Base-by-base conservation (phyloP, 768 basidiomycete genomes). In the Russula ochroleuca region DNA sequence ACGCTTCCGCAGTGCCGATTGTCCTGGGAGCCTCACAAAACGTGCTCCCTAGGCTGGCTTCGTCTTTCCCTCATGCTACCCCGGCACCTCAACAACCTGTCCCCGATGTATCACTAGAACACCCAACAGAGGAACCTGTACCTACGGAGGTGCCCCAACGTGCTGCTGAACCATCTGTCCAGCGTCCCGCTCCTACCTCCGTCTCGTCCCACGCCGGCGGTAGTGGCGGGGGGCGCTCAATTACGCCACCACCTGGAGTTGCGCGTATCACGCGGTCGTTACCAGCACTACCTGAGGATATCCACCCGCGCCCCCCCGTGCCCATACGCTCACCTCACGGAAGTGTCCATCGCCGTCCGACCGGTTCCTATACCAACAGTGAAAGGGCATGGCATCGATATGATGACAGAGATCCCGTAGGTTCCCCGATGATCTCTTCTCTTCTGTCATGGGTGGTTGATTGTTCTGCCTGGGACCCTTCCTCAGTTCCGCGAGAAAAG, bases 191-290 rank as follows among this genome's bases (percentile, higher is more conserved):
- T 35, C 19, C 52, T 15, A 14, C 40, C 14, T 59, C 53, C 7
- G 1, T 37, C 23, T 49, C 58, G 1, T 55, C 59, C 17, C 51
- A 59, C 17, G 48, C 40, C 31, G 19, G 28, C 5, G 48, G 55
- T 3, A 11, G 17, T 41, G 38, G 28, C 28, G 28, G 21, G 23
- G 51, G 25, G 2, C 53, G 47, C 5, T 15, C 23, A 2, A 0
- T 13, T 17, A 56, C 63, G 17, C 59, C 63, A 9, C 58, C 63
- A 19, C 58, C n/a, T 23, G 53, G 47, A 15, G 8, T 23, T n/a
- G 25, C 52, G 5, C 63, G 48, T 47, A 25, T 31, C 19, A 47
- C 45, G n/a, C 38, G 53, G 28, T 43, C 58, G 8, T 45, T 54
- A 17, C 52, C 52, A 3, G 28, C 47, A 15, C 13, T 28, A 3